Conservation (phyloP, 2,329 filamentous ascomycete species). For the Fusarium liriodendri region DNA sequence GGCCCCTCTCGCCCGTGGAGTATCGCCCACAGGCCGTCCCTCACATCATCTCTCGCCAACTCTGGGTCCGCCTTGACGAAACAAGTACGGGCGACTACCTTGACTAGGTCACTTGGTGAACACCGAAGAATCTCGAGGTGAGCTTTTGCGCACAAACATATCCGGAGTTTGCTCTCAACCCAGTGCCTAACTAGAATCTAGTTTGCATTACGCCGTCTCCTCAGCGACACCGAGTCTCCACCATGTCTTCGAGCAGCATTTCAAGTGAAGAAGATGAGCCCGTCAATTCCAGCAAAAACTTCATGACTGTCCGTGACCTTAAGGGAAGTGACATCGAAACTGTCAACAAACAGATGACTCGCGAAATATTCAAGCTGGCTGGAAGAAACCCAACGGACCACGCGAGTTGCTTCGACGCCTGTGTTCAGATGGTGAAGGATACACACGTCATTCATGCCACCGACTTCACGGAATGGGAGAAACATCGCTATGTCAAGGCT, state of each 20-base stretch:
- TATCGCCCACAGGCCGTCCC: too few relatives aligned
- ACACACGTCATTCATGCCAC: constrained; percentile 7
- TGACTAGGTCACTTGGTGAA: background rate
- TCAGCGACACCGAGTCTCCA: too few relatives aligned
- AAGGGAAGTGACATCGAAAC: background rate
- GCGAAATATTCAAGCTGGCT: constrained; percentile 8
- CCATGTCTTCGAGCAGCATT: too few relatives aligned
- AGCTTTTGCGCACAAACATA: too few relatives aligned
- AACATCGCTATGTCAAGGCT: background rate
- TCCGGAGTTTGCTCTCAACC: too few relatives aligned
- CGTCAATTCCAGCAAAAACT: too few relatives aligned
- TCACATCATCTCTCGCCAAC: background rate
- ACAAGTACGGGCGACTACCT: background rate
- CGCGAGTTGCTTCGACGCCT: constrained; percentile 1
- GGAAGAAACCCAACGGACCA: background rate
- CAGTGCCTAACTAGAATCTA: too few relatives aligned
- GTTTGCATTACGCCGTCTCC: too few relatives aligned
- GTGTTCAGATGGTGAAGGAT: background rate
- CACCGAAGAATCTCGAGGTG: background rate
- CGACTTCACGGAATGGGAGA: constrained; percentile 2
- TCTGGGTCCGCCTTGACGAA: background rate
- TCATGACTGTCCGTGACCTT: too few relatives aligned
- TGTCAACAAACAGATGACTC: background rate
- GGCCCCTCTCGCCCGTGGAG: too few relatives aligned
- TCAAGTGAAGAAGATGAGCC: too few relatives aligned